phyloP scores from a whole-genome alignment of 805 yeast species.

The Candida quercuum region DNA sequence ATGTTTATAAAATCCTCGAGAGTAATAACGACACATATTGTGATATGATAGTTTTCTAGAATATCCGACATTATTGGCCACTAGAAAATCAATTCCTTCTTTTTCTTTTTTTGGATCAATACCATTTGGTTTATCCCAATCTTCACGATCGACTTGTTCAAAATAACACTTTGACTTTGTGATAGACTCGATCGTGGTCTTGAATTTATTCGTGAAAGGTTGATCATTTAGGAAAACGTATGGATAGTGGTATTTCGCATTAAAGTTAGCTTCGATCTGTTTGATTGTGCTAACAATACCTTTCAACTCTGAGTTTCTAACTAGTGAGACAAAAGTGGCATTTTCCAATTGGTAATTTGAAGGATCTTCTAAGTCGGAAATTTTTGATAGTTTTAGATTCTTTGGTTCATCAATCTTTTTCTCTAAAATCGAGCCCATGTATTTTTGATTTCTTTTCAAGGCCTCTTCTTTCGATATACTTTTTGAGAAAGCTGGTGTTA shows the following conservation, averaged over 20 bases:
- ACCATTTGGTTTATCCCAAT: slow-evolving; percentile 57
- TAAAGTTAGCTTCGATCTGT: slow-evolving; percentile 61
- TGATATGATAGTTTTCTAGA: slow-evolving; percentile 63
- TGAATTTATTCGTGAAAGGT: slow-evolving; percentile 58
- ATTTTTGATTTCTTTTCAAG: slow-evolving; percentile 9
- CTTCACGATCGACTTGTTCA: slow-evolving; percentile 35
- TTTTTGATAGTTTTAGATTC: slow-evolving; percentile 12
- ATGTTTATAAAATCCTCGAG: slow-evolving; percentile 56
- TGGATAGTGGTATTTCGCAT: slow-evolving; percentile 68
- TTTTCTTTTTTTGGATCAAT: slow-evolving; percentile 43
- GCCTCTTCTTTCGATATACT: slow-evolving; percentile 10
- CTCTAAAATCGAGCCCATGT: slow-evolving; percentile 3
- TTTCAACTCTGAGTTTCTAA: slow-evolving; percentile 57
- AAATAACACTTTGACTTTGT: slow-evolving; percentile 41
- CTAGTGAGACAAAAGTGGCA: slow-evolving; percentile 72
- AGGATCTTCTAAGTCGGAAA: slow-evolving; percentile 8
- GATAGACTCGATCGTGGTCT: slow-evolving; percentile 31
- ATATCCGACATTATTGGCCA: slow-evolving; percentile 46
- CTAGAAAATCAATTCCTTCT: slow-evolving; percentile 35
- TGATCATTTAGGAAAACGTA: slow-evolving; percentile 75
- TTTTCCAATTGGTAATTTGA: slow-evolving; percentile 37
- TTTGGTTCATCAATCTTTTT: slow-evolving; percentile 25
- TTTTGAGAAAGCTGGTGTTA: slow-evolving; percentile 19
- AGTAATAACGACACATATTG: slow-evolving; percentile 81
- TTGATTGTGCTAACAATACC: slow-evolving; percentile 47